These are phyloP conservation scores for Coelastrella sp. DNA, from an alignment of 139 green algal species.

Conservation along the genomic window DNA sequence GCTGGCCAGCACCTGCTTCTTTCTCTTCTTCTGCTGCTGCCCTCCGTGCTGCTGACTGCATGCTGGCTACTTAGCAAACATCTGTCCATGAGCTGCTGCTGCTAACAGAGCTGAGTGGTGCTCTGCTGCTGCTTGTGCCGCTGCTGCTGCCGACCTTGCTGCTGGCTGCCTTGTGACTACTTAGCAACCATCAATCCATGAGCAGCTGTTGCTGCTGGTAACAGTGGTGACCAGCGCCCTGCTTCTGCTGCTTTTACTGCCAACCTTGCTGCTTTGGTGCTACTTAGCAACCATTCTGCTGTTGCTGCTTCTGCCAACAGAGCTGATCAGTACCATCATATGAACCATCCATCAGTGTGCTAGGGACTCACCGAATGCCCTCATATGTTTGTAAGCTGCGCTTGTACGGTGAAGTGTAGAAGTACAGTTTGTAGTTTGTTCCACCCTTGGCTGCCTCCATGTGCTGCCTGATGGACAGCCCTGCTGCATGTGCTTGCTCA, in stretches of 20 bases:
- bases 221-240: too few species aligned
- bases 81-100: too few species aligned
- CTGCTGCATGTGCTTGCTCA: conserved; percentile 80
- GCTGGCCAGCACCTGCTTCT: too few species aligned
- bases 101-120: too few species aligned
- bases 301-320: neutral
- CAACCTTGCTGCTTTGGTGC: neutral
- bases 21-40: neutral
- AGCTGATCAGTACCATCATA: neutral
- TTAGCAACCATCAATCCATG: too few species aligned
- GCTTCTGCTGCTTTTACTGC: neutral
- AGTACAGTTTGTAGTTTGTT: conserved; percentile 82
- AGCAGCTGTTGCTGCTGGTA: too few species aligned
- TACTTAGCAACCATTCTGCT: too few species aligned
- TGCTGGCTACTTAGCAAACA: too few species aligned
- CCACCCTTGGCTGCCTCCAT: conserved; percentile 55
- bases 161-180: too few species aligned
- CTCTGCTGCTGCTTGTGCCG: too few species aligned
- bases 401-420: conserved; percentile 90
- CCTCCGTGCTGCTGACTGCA: neutral
- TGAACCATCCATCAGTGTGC: neutral
- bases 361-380: conserved; percentile 59
- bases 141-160: neutral
- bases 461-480: conserved; percentile 68
- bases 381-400: conserved; percentile 83